phyloP scores from a whole-genome alignment of 495 filamentous ascomycete genomes.

The Podospora pseudopauciseta region DNA sequence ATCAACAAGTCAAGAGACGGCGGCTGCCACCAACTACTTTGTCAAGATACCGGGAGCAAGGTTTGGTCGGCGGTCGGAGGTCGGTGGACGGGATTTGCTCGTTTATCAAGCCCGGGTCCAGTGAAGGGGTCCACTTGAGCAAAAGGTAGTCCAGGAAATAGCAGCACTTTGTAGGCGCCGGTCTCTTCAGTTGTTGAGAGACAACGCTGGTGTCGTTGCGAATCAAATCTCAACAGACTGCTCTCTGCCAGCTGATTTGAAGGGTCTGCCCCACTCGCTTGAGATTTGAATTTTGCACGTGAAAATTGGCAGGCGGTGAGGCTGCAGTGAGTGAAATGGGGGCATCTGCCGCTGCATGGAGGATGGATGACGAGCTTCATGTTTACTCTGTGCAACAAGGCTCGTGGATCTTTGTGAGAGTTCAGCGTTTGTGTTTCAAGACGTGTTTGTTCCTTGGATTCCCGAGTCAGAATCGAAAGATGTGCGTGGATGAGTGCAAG shows the following conservation, averaged over 20 bases:
- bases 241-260: background rate
- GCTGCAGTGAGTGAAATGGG: background rate
- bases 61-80: background rate
- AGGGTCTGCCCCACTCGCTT: conserved; percentile 5
- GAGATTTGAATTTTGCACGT: conserved; percentile 8
- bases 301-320: conserved; percentile 1
- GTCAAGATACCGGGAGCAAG: background rate
- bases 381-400: background rate
- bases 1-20: background rate
- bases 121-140: background rate
- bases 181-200: conserved; percentile 23
- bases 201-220: conserved; percentile 8
- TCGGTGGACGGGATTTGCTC: background rate
- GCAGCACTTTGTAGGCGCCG: conserved; percentile 5
- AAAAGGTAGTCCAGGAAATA: background rate
- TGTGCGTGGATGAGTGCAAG: background rate
- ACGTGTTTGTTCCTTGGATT: background rate
- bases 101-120: background rate
- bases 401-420: background rate
- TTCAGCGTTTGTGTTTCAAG: background rate
- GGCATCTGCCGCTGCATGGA: background rate
- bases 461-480: background rate
- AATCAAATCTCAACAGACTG: conserved; percentile 23
- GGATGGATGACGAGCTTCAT: background rate
- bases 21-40: background rate